Percentiles rank a stretch among this genome's conserved stretches.
phyloP scores from a whole-genome alignment of 345 rosid genomes.

The Syzygium jambos region DNA sequence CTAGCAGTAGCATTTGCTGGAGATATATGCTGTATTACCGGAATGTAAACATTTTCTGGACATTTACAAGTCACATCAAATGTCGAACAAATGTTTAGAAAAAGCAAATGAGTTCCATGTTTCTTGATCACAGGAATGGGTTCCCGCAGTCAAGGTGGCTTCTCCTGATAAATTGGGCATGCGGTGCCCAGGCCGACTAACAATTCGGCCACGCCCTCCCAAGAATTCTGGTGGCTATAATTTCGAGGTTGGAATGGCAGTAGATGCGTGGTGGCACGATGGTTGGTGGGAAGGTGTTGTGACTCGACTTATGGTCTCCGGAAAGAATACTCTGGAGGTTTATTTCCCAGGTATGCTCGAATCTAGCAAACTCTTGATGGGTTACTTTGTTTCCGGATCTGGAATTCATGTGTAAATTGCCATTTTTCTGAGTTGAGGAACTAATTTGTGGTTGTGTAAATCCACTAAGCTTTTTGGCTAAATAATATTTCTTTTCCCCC shows the following conservation, averaged over 20 bases:
- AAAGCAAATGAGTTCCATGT: background rate
- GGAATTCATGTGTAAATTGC: background rate
- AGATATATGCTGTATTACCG: background rate
- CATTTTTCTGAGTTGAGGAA: background rate
- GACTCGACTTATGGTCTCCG: background rate
- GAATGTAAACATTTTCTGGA: background rate
- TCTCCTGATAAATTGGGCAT: conserved; percentile 35
- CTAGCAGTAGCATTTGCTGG: background rate
- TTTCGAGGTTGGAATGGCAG: conserved; percentile 24
- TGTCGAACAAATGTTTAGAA: background rate
- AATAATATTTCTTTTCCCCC: background rate
- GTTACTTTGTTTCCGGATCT: background rate
- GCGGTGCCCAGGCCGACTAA: conserved; percentile 30
- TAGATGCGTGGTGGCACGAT: conserved; percentile 43
- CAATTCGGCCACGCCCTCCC: conserved; percentile 31
- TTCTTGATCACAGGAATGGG: conserved; percentile 32
- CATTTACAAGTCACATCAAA: background rate
- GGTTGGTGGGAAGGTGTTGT: conserved; percentile 58
- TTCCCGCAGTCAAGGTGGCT: conserved; percentile 20
- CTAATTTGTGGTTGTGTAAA: background rate
- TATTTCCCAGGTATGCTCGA: conserved; percentile 33
- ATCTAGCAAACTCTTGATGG: background rate
- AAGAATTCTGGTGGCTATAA: background rate
- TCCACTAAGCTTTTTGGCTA: background rate
- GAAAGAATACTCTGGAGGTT: conserved; percentile 16